phyloP scores from a whole-genome alignment of 2,329 filamentous ascomycete genomes.

The Biscogniauxia marginata region DNA sequence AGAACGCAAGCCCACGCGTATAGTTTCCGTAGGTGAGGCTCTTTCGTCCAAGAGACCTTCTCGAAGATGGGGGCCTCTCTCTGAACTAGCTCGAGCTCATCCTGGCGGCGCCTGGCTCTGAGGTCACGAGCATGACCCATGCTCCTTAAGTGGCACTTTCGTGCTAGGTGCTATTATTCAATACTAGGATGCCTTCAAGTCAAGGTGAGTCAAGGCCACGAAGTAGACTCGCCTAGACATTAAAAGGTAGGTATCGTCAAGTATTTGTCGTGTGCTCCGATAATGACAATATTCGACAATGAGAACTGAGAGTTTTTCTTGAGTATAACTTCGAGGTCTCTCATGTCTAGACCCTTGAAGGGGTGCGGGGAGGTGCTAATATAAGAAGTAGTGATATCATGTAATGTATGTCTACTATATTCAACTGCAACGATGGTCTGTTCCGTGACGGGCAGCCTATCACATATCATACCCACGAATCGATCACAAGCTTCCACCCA shows the following conservation, averaged over 20 bases:
- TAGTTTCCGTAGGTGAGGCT: constrained; percentile 55
- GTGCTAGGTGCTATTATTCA: background rate
- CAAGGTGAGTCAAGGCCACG: background rate
- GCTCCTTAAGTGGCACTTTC: background rate
- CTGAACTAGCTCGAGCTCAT: constrained; percentile 39
- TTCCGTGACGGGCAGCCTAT: background rate
- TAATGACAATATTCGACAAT: background rate
- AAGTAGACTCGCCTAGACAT: background rate
- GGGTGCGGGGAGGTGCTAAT: background rate
- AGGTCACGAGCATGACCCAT: background rate
- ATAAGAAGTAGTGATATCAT: background rate
- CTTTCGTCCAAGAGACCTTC: constrained; percentile 54
- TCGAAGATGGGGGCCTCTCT: constrained; percentile 51
- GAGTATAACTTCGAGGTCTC: background rate
- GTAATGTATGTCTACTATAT: background rate
- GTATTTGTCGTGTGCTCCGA: background rate
- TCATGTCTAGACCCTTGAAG: background rate
- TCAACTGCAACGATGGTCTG: background rate
- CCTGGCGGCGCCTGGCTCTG: constrained; percentile 17
- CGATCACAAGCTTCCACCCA: constrained; percentile 15
- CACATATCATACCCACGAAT: background rate
- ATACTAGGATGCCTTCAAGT: background rate
- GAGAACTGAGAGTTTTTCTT: background rate
- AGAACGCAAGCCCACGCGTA: constrained; percentile 54
- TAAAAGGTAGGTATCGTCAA: background rate